These are phyloP conservation scores for Didymella keratinophila DNA, from an alignment of 2,329 filamentous ascomycete species.

Conservation along the genomic window DNA sequence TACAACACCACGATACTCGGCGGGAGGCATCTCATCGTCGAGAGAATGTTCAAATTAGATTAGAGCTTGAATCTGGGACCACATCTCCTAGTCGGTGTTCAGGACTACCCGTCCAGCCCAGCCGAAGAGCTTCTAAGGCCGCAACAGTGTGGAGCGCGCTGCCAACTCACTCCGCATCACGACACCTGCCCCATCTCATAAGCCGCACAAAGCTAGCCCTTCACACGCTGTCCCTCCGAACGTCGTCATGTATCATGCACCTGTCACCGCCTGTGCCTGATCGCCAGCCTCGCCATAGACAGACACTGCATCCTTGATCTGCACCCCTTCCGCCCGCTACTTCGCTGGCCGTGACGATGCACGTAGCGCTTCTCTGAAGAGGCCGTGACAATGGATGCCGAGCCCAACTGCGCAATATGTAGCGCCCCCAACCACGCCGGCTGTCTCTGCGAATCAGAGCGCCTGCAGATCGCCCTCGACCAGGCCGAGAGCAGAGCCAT, in stretches of 20 bases:
- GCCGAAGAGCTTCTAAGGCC: background rate
- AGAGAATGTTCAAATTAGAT: background rate
- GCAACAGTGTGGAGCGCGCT: slow-evolving; percentile 29
- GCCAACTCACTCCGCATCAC: slow-evolving; percentile 50
- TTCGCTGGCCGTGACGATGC: slow-evolving; percentile 38
- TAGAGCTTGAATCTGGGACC: background rate
- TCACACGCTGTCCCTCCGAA: slow-evolving; percentile 32
- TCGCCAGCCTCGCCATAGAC: slow-evolving; percentile 25
- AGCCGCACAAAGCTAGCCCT: slow-evolving; percentile 47
- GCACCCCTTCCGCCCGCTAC: slow-evolving; percentile 18
- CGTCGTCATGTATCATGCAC: slow-evolving; percentile 50
- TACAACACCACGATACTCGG: background rate
- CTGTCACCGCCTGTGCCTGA: slow-evolving; percentile 49
- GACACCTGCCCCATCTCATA: slow-evolving; percentile 40
- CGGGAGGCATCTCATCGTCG: background rate
- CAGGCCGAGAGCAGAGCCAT: slow-evolving; percentile 51
- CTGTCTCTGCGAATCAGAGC: slow-evolving; percentile 52
- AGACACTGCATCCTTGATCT: background rate
- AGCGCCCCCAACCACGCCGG: slow-evolving; percentile 50
- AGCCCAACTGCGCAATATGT: slow-evolving; percentile 53
- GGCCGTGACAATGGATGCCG: slow-evolving; percentile 46
- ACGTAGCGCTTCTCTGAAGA: slow-evolving; percentile 33
- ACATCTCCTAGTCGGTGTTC: no score
- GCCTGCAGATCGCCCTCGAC: slow-evolving; percentile 51
- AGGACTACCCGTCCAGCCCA: background rate